Conservation (phyloP, 1,284 basidiomycete genomes). For the Rhodotorula sp. region DNA sequence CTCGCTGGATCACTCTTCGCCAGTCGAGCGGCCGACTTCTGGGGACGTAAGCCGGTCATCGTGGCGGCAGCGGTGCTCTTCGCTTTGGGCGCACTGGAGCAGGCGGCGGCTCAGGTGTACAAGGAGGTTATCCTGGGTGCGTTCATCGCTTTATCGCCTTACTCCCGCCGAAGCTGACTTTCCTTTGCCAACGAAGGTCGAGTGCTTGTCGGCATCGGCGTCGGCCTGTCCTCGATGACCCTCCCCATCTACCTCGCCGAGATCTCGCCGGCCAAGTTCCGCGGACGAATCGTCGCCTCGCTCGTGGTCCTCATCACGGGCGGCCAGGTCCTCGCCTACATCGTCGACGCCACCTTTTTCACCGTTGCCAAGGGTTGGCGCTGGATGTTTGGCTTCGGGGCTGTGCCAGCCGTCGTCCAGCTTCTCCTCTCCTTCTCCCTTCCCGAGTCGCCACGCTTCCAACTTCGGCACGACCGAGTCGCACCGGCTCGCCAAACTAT, state of each 20-base stretch:
- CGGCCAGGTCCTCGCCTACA: conserved; percentile 48
- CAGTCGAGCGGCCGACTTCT: conserved; percentile 44
- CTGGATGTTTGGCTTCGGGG: conserved; percentile 50
- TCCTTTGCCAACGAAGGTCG: conserved; percentile 40
- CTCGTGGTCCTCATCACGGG: conserved; percentile 43
- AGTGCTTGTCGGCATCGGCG: conserved; percentile 50
- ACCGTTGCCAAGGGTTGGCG: conserved; percentile 47
- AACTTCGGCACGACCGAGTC: conserved; percentile 58
- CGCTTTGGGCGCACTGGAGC: conserved; percentile 45
- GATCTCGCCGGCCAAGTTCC: conserved; percentile 48
- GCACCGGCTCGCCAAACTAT: conserved; percentile 58
- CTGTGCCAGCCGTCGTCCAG: conserved; percentile 54
- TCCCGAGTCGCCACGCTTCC: conserved; percentile 72
- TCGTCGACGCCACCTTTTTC: conserved; percentile 45
- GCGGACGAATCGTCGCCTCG: conserved; percentile 50
- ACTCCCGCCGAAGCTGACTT: background rate
- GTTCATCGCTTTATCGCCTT: background rate
- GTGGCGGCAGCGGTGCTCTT: conserved; percentile 44
- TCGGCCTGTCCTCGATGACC: conserved; percentile 48
- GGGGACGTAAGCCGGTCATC: conserved; percentile 49
- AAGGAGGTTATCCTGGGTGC: conserved; percentile 46
- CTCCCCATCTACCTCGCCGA: conserved; percentile 51
- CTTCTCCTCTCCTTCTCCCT: conserved; percentile 60
- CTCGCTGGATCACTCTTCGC: conserved; percentile 32
- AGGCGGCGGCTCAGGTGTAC: conserved; percentile 42